phyloP scores from a whole-genome alignment of 1,284 basidiomycete genomes.

The Marasmius oreades region DNA sequence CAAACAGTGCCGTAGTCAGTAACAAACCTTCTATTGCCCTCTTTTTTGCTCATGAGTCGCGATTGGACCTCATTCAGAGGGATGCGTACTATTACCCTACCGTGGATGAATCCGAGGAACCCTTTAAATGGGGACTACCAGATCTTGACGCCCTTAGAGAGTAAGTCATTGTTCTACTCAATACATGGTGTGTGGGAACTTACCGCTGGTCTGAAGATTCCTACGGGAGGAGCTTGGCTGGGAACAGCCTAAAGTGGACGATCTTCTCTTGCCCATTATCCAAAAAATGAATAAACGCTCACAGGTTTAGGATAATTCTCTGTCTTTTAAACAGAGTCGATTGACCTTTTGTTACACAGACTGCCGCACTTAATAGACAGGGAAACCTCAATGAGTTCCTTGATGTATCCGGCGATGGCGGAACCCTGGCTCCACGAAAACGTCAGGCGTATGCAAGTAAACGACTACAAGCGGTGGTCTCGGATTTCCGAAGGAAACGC shows the following conservation, averaged over 20 bases:
- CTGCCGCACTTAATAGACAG: conserved; percentile 69
- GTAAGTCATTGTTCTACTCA: conserved; percentile 41
- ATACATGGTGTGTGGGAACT: not conserved
- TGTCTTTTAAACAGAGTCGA: not conserved
- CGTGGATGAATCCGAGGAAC: conserved; percentile 89
- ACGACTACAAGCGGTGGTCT: conserved; percentile 86
- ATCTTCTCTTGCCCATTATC: conserved; percentile 90
- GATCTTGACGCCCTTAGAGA: conserved; percentile 87
- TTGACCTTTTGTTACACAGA: conserved; percentile 31
- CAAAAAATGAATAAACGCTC: conserved; percentile 82
- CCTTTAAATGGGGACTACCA: conserved; percentile 96
- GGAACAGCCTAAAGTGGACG: conserved; percentile 86
- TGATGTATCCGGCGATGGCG: conserved; percentile 56
- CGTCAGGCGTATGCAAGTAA: conserved; percentile 82
- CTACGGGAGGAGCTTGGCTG: conserved; percentile 86
- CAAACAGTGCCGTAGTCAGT: conserved; percentile 82
- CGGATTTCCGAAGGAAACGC: conserved; percentile 62
- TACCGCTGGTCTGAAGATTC: conserved; percentile 51
- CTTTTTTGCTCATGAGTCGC: not conserved
- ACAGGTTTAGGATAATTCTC: conserved; percentile 42
- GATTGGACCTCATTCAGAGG: conserved; percentile 51
- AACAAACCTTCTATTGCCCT: not conserved
- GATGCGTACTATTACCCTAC: conserved; percentile 92
- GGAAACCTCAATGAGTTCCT: conserved; percentile 65
- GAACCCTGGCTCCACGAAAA: conserved; percentile 73